A percentile compares a stretch with the other conserved stretches of the same genome.
Evolutionary conservation across 306 rosid genomes (phyloP).

Genomic region (Cicer pinnatifidum): DNA sequence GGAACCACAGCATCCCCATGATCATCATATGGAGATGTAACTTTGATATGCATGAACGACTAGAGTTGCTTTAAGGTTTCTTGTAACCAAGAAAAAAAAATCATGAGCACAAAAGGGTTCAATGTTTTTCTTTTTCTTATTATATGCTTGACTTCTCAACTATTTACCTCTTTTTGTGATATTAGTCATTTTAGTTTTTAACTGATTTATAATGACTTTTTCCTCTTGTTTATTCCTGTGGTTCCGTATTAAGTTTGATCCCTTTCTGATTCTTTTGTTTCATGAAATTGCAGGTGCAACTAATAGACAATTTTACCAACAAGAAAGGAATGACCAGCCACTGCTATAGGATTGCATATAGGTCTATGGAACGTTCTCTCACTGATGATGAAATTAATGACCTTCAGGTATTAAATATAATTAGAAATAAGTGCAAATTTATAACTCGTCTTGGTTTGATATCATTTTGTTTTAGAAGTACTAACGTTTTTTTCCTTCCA

Average conservation of each 20-base stretch:
- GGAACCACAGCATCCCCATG: slow-evolving; percentile 15
- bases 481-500: not conserved
- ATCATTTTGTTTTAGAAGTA: slow-evolving; percentile 22
- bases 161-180: slow-evolving; percentile 5
- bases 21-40: not conserved
- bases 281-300: slow-evolving; percentile 65
- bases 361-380: slow-evolving; percentile 96
- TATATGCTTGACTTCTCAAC: not conserved
- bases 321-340: slow-evolving; percentile 97
- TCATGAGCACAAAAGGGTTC: not conserved
- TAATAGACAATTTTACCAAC: slow-evolving; percentile 96
- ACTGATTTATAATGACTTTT: not conserved
- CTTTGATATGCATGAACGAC: slow-evolving; percentile 4
- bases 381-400: slow-evolving; percentile 92
- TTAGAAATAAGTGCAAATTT: slow-evolving; percentile 24
- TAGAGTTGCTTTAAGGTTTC: slow-evolving; percentile 1
- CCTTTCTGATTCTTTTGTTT: slow-evolving; percentile 38
- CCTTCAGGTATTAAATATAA: slow-evolving; percentile 52
- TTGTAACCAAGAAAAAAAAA: not conserved
- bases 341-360: slow-evolving; percentile 90
- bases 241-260: not conserved
- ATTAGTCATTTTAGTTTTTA: slow-evolving; percentile 26
- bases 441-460: slow-evolving; percentile 11
- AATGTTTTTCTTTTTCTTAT: not conserved
- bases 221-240: not conserved